phyloP scores from a whole-genome alignment of 768 basidiomycete genomes.

The Ramaria sp. region DNA sequence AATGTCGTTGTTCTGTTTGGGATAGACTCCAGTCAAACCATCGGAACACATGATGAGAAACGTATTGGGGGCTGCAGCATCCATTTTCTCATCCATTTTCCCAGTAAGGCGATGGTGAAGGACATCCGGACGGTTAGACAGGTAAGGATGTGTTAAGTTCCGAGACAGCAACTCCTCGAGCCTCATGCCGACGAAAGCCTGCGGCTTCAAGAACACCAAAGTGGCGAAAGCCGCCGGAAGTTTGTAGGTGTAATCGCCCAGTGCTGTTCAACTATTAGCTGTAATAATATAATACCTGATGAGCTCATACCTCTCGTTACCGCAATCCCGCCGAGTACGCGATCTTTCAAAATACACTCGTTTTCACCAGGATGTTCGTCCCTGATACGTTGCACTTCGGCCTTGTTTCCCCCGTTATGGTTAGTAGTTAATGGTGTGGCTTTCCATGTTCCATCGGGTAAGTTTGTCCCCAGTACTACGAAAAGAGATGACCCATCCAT shows the following conservation, averaged over 20 bases:
- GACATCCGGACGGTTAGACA: slow-evolving; percentile 54
- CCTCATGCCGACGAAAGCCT: slow-evolving; percentile 34
- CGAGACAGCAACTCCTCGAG: slow-evolving; percentile 61
- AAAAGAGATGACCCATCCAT: background rate
- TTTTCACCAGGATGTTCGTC: slow-evolving; percentile 59
- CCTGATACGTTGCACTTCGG: slow-evolving; percentile 53
- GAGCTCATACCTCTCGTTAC: slow-evolving; percentile 55
- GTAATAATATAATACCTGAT: slow-evolving; percentile 9
- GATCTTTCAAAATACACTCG: slow-evolving; percentile 51
- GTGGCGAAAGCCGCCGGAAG: slow-evolving; percentile 60
- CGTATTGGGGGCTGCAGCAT: slow-evolving; percentile 19
- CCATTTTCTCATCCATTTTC: slow-evolving; percentile 24
- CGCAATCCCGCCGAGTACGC: slow-evolving; percentile 68
- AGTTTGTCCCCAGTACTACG: slow-evolving; percentile 33
- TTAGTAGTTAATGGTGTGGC: slow-evolving; percentile 38
- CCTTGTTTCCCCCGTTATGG: slow-evolving; percentile 61
- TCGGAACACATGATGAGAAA: slow-evolving; percentile 54
- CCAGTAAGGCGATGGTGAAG: slow-evolving; percentile 27
- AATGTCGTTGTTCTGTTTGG: slow-evolving; percentile 28
- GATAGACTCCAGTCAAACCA: slow-evolving; percentile 53
- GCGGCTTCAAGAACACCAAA: slow-evolving; percentile 53
- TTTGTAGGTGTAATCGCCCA: slow-evolving; percentile 65
- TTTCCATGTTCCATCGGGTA: slow-evolving; percentile 41
- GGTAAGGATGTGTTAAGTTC: slow-evolving; percentile 55
- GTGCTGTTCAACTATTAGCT: slow-evolving; percentile 27